Evolutionary conservation across 345 rosid species (phyloP).

Genomic region (Ceriops zippeliana): DNA sequence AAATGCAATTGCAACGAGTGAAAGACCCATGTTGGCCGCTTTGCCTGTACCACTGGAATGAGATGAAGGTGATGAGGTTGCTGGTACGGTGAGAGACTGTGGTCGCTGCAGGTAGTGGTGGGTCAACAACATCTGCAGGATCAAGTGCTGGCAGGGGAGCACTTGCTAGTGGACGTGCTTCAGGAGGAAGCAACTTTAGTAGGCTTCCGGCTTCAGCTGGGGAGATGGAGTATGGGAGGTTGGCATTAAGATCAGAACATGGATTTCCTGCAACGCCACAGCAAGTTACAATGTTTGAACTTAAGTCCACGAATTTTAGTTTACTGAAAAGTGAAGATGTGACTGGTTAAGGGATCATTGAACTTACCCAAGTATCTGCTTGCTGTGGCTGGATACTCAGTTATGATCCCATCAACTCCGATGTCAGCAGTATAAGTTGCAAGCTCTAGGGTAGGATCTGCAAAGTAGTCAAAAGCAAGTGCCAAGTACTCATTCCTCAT

Average conservation of each 20-base stretch:
- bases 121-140: slow-evolving; percentile 55
- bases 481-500: slow-evolving; percentile 60
- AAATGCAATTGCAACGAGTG: slow-evolving; percentile 33
- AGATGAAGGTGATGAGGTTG: slow-evolving; percentile 18
- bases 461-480: slow-evolving; percentile 58
- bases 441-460: slow-evolving; percentile 67
- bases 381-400: slow-evolving; percentile 79
- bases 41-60: slow-evolving; percentile 27
- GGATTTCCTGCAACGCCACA: slow-evolving; percentile 47
- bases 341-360: neutral
- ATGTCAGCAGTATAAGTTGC: slow-evolving; percentile 51
- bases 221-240: slow-evolving; percentile 33
- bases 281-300: too few relatives aligned
- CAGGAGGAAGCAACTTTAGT: slow-evolving; percentile 12
- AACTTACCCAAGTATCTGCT: slow-evolving; percentile 61
- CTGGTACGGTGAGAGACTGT: slow-evolving; percentile 8
- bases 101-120: slow-evolving; percentile 71
- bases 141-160: slow-evolving; percentile 50
- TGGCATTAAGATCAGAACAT: slow-evolving; percentile 43
- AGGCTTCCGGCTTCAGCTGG: slow-evolving; percentile 54
- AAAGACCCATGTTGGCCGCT: slow-evolving; percentile 28
- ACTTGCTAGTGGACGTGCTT: slow-evolving; percentile 6
- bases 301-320: neutral
- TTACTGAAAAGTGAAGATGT: neutral
- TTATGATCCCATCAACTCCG: slow-evolving; percentile 61